These are phyloP conservation scores for Penicillium flavigenum DNA, from an alignment of 495 filamentous ascomycete genomes.

Conservation along the genomic window DNA sequence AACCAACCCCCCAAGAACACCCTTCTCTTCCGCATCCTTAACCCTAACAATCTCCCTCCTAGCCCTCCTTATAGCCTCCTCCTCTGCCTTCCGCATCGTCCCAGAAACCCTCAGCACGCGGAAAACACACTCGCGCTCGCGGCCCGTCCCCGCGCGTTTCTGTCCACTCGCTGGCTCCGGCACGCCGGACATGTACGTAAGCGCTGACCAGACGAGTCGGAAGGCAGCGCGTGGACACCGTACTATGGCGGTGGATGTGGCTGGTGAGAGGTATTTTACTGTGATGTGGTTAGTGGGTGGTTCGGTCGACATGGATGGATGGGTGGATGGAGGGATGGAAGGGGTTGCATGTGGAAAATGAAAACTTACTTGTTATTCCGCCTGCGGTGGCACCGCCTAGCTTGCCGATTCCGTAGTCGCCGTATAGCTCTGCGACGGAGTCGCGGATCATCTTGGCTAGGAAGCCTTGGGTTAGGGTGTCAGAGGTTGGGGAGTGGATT, in stretches of 20 bases:
- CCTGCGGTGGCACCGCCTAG: conserved; percentile 53
- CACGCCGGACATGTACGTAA: conserved; percentile 76
- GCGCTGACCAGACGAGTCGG: conserved; percentile 82
- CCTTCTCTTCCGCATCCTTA: conserved; percentile 45
- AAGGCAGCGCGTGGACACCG: conserved; percentile 75
- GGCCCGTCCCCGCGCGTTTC: conserved; percentile 36
- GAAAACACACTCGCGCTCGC: conserved; percentile 62
- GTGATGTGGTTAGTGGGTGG: conserved; percentile 11
- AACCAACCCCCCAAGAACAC: conserved; percentile 42
- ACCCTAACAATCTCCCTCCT: conserved; percentile 66
- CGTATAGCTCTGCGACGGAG: conserved; percentile 70
- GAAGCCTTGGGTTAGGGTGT: conserved; percentile 58
- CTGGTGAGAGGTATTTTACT: conserved; percentile 92
- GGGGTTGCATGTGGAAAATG: background rate
- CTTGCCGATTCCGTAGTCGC: conserved; percentile 82
- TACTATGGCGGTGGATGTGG: conserved; percentile 92
- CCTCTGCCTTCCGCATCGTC: conserved; percentile 88
- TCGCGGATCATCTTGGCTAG: conserved; percentile 67
- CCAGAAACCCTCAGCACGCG: conserved; percentile 90
- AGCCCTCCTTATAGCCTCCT: conserved; percentile 78
- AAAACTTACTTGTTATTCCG: conserved; percentile 59
- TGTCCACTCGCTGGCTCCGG: conserved; percentile 38
- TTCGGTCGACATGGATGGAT: background rate
- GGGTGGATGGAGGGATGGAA: background rate
- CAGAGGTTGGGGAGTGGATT: conserved; percentile 74